Conservation (phyloP, 148 eudicot species). For the Amaranthus palmeri region DNA sequence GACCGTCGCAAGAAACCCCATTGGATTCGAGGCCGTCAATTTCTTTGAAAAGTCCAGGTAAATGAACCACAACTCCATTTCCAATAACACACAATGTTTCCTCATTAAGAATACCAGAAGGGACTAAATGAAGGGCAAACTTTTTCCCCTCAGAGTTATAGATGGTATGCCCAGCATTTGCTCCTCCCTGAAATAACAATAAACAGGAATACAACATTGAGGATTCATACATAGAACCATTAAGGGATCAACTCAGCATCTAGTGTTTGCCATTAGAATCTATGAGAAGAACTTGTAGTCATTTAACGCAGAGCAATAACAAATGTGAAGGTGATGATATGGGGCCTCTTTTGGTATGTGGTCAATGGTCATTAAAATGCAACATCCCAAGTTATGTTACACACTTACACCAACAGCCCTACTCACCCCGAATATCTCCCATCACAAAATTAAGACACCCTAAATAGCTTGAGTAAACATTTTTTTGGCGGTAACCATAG, state of each 20-base stretch:
- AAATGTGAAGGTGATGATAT: neutral
- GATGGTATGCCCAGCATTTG: constrained; percentile 97
- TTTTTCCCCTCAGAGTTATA: constrained; percentile 92
- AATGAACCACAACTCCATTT: constrained; percentile 91
- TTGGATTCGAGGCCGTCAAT: constrained; percentile 82
- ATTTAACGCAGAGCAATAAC: neutral
- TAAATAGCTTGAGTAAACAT: no score
- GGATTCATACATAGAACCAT: neutral
- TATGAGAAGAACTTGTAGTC: neutral
- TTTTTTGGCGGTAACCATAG: no score
- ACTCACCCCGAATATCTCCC: no score
- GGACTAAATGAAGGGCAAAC: constrained; percentile 94
- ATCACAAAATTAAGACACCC: no score
- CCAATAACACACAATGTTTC: constrained; percentile 87
- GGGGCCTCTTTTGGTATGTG: neutral
- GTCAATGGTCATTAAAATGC: neutral
- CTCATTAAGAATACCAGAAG: constrained; percentile 92
- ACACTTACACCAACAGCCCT: no score
- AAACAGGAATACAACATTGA: neutral
- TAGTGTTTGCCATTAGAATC: neutral
- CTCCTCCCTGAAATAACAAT: constrained; percentile 64
- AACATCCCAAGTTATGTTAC: neutral
- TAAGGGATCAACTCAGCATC: neutral
- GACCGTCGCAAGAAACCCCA: constrained; percentile 78
- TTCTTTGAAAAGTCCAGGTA: constrained; percentile 87